phyloP scores from a whole-genome alignment of 2,329 filamentous ascomycete species.

The Xylariaceae sp. region DNA sequence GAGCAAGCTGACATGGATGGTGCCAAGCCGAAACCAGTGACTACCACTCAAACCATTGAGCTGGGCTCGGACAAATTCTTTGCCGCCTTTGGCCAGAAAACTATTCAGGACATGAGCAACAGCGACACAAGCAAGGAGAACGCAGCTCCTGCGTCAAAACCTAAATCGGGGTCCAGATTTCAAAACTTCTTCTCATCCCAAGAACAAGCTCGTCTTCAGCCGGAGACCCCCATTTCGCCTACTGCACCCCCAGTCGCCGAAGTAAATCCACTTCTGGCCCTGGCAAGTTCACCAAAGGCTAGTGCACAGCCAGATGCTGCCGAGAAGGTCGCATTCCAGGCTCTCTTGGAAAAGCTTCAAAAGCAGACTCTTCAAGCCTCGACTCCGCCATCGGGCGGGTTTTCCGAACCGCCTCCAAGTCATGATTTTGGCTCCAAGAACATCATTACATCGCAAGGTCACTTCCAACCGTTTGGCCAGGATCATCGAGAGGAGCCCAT shows the following conservation, averaged over 20 bases:
- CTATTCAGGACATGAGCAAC: conserved; percentile 46
- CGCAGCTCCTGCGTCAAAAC: conserved; percentile 40
- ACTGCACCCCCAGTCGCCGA: conserved; percentile 32
- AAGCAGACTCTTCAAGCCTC: conserved; percentile 44
- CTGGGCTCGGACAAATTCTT: conserved; percentile 75
- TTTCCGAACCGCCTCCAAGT: conserved; percentile 29
- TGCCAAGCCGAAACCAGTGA: conserved; percentile 53
- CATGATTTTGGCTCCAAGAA: conserved; percentile 37
- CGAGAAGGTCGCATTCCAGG: conserved; percentile 85
- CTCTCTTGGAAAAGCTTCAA: conserved; percentile 77
- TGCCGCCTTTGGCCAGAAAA: conserved; percentile 46
- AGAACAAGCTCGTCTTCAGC: conserved; percentile 47
- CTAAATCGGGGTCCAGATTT: conserved; percentile 69
- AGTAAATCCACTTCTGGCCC: conserved; percentile 31
- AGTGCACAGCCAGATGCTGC: conserved; percentile 47
- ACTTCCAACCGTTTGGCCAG: conserved; percentile 45
- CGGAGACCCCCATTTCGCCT: conserved; percentile 46
- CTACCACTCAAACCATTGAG: conserved; percentile 61
- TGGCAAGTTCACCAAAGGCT: conserved; percentile 25
- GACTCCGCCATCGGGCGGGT: conserved; percentile 41
- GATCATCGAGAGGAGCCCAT: conserved; percentile 45
- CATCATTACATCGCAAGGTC: conserved; percentile 44
- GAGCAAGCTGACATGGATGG: conserved; percentile 46
- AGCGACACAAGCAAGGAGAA: conserved; percentile 45
- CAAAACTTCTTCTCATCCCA: conserved; percentile 72